Conservation (phyloP, 805 yeast genomes). For the Candida rishiriensis region DNA sequence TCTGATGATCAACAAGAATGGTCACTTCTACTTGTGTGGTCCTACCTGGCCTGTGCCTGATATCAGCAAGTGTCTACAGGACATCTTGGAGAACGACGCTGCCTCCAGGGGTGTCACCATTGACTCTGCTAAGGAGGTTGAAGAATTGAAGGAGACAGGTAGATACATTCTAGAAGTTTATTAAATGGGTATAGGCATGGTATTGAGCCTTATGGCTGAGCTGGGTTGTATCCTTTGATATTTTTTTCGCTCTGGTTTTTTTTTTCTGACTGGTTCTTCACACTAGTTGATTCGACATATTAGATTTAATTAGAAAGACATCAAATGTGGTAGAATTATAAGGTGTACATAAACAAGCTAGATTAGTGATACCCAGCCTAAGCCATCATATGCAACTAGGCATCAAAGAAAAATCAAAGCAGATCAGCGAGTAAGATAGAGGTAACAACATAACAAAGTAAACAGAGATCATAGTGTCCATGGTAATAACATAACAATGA, state of each 20-base stretch:
- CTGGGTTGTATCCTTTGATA: not conserved
- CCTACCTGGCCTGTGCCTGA: slow-evolving; percentile 99
- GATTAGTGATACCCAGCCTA: too few species aligned
- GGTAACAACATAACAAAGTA: too few species aligned
- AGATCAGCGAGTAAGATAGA: too few species aligned
- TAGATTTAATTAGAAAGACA: too few species aligned
- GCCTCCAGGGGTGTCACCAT: slow-evolving; percentile 57
- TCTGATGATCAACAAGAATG: slow-evolving; percentile 73
- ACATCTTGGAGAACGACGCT: slow-evolving; percentile 72
- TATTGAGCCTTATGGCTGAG: too few species aligned
- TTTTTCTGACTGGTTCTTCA: not conserved
- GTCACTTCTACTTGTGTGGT: slow-evolving; percentile 94
- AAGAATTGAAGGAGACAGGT: slow-evolving; percentile 88
- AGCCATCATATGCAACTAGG: too few species aligned
- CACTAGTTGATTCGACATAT: too few species aligned
- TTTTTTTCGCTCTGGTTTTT: not conserved
- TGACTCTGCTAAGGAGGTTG: slow-evolving; percentile 77
- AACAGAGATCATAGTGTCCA: too few species aligned
- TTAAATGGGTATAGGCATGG: slow-evolving; percentile 30
- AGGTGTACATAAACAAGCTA: too few species aligned
- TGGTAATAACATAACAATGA: too few species aligned
- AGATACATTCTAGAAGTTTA: slow-evolving; percentile 93
- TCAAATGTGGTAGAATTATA: too few species aligned
- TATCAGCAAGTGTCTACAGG: slow-evolving; percentile 83
- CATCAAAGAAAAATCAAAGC: too few species aligned